Percentiles rank a stretch among this genome's conserved stretches.
Conservation (phyloP, 352 stramenopile genomes). For the Phytophthora sp. region DNA sequence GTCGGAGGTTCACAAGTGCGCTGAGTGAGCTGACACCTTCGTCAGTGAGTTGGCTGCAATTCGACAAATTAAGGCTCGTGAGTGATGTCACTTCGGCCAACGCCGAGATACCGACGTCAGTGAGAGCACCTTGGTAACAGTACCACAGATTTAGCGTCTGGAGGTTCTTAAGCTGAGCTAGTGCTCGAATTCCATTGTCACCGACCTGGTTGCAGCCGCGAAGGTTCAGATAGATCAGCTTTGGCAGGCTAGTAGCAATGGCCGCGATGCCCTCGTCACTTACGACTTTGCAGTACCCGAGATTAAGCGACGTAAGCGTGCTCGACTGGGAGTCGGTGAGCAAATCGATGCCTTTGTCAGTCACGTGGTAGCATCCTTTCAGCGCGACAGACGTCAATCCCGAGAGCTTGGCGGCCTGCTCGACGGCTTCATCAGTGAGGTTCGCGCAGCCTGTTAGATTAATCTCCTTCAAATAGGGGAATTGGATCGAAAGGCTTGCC, state of each 20-base stretch:
- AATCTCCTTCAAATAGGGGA: conserved; percentile 58
- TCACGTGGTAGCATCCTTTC: conserved; percentile 77
- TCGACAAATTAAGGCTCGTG: conserved; percentile 76
- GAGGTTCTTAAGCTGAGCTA: conserved; percentile 47
- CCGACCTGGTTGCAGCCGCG: conserved; percentile 66
- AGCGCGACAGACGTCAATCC: conserved; percentile 51
- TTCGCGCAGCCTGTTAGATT: conserved; percentile 69
- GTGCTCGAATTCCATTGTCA: conserved; percentile 54
- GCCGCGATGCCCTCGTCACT: conserved; percentile 62
- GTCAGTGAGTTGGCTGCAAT: conserved; percentile 82
- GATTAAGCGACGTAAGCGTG: conserved; percentile 63
- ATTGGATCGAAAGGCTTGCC: conserved; percentile 43
- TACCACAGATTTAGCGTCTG: conserved; percentile 82
- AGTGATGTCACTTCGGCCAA: conserved; percentile 58
- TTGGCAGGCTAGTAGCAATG: conserved; percentile 44
- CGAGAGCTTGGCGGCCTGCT: conserved; percentile 44
- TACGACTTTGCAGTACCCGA: conserved; percentile 81
- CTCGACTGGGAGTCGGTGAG: conserved; percentile 31
- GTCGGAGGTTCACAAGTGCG: conserved; percentile 61
- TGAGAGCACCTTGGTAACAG: conserved; percentile 80
- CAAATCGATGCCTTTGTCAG: conserved; percentile 47
- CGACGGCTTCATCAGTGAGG: conserved; percentile 57
- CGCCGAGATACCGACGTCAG: conserved; percentile 60
- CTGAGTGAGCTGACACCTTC: conserved; percentile 54
- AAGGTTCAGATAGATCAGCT: conserved; percentile 63